phyloP scores from a whole-genome alignment of 176 grass and related monocot species.

The Bothriochloa decipiens region DNA sequence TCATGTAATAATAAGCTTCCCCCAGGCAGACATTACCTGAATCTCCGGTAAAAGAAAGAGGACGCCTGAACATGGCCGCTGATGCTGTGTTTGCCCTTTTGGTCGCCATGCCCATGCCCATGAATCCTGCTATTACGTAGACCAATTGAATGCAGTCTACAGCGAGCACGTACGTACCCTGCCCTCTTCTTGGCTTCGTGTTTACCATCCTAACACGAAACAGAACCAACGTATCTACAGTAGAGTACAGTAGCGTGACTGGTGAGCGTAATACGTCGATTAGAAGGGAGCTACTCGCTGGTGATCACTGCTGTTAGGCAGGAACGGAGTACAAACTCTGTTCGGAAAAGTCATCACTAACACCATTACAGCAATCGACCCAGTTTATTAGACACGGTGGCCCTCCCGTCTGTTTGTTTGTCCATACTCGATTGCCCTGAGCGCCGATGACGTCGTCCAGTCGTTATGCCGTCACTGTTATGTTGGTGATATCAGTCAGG shows the following conservation, averaged over 20 bases:
- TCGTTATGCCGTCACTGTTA: conserved; percentile 27
- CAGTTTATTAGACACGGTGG: neutral
- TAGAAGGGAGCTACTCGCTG: too few relatives aligned
- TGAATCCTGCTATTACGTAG: neutral
- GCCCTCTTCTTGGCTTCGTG: too few relatives aligned
- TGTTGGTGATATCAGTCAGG: neutral
- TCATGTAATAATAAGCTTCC: too few relatives aligned
- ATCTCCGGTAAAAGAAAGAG: neutral
- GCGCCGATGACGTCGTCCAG: neutral
- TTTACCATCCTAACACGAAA: neutral
- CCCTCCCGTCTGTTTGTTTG: neutral
- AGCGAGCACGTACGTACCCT: neutral
- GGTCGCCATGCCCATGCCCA: neutral
- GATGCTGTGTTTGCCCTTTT: neutral
- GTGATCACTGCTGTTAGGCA: too few relatives aligned
- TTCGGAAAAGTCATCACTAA: neutral
- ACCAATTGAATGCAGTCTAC: neutral
- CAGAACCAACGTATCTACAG: neutral
- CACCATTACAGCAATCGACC: neutral
- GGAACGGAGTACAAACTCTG: neutral
- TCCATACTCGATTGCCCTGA: neutral
- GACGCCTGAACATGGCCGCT: neutral
- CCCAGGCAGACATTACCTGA: neutral
- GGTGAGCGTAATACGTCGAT: too few relatives aligned
- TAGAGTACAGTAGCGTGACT: too few relatives aligned